Base-by-base conservation (phyloP, 2,329 filamentous ascomycete genomes). In the Plectosphaerella plurivora region DNA sequence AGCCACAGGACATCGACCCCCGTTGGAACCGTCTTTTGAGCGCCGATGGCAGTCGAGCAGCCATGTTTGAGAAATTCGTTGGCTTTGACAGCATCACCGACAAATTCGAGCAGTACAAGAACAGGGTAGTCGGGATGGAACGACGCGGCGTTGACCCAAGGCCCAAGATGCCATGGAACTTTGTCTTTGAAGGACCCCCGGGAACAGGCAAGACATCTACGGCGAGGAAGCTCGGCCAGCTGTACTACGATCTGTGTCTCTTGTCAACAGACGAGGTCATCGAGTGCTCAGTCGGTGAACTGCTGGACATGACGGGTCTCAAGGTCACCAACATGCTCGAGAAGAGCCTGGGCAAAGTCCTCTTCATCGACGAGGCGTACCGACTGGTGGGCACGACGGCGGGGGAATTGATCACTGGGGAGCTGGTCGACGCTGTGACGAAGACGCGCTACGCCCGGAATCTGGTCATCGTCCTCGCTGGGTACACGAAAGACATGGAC, bases 201-300 rank as follows among this genome's bases (percentile, higher is more conserved):
- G 79, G 77, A 0, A 84, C 82, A 0, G 82, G 82, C 0, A 86
- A 86, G 55, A 84, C 81, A 0, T 79, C 76, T 0, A 83, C 55
- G 0, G 83, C 83, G 1, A 64, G 74, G 18, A 79, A 78, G 50
- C 79, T 85, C 67, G 82, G 81, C 1, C 72, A 82, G 51, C 65
- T 85, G 0, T 85, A 73, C 61, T 84, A 81, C 54, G 74, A 83
- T 52, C 74, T 85, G 67, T 79, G 80, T 0, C 70, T 84, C n/a
- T 64, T 85, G 0, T 63, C 76, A 0, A 68, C 71, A 0, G 70
- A 68, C 0, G 77, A 83, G 51, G 78, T 84, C 0, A 60, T 78
- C 1, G 76, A 82, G 57, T 73, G 70, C 53, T 83, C 80, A 1
- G 78, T 76, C 0, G 75, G 75, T 0, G 80, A 84, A 42, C 59